These are phyloP conservation scores for Trametes gibbosa DNA, from an alignment of 768 basidiomycete genomes.

Conservation along the genomic window DNA sequence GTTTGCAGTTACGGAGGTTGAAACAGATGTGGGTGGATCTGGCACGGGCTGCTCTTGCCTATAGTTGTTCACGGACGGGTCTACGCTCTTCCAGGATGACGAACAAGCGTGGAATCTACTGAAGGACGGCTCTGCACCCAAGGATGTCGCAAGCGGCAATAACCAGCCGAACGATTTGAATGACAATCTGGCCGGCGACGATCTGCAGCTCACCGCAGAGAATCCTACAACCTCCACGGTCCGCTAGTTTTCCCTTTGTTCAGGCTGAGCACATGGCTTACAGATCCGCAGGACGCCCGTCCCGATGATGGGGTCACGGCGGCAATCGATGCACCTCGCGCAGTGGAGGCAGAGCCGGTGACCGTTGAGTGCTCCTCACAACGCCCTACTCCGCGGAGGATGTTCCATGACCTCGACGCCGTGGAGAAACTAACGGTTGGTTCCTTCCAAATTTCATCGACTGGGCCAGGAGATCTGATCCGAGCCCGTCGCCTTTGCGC, in stretches of 20 bases:
- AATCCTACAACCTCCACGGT: background rate
- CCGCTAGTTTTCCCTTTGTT: background rate
- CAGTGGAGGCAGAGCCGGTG: background rate
- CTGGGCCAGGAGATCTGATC: background rate
- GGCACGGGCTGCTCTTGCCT: background rate
- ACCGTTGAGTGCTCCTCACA: background rate
- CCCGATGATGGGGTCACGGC: background rate
- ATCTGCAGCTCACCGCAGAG: slow-evolving; percentile 1
- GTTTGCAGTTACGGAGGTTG: slow-evolving; percentile 9
- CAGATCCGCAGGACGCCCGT: background rate
- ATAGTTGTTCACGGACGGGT: background rate
- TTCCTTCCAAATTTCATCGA: background rate
- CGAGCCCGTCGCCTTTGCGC: too few relatives aligned
- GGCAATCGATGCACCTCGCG: background rate
- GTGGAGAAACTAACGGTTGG: slow-evolving; percentile 21
- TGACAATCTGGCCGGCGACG: background rate
- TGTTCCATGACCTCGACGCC: slow-evolving; percentile 17
- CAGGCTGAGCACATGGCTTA: background rate
- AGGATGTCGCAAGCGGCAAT: background rate
- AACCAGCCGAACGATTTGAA: background rate
- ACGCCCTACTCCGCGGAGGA: slow-evolving; percentile 3
- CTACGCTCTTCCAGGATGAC: slow-evolving; percentile 9
- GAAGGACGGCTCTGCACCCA: background rate
- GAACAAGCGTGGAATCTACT: background rate
- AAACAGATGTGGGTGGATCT: slow-evolving; percentile 14